Percentiles rank a stretch among this genome's conserved stretches.
Conservation (phyloP, 768 basidiomycete genomes). For the Leccinum subtestaceum region DNA sequence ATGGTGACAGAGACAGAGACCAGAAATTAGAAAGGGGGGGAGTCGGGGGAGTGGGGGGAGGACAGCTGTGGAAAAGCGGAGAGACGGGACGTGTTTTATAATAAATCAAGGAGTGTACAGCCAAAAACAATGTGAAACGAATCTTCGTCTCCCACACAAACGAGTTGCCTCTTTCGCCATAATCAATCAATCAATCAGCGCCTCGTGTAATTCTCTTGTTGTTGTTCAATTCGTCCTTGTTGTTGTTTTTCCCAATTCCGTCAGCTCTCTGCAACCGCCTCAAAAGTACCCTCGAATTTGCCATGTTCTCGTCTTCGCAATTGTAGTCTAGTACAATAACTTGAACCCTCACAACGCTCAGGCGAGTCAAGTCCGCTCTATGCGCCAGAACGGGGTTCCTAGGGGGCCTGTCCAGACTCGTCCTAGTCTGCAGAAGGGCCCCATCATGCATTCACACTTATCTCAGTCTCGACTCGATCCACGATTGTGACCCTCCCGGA, state of each 20-base stretch:
- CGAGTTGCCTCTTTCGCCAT: slow-evolving; percentile 18
- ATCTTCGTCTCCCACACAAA: slow-evolving; percentile 13
- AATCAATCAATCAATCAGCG: slow-evolving; percentile 8
- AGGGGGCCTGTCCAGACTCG: not conserved
- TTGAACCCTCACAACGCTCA: slow-evolving; percentile 3
- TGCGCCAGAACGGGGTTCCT: not conserved
- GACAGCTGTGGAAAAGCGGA: slow-evolving; percentile 3
- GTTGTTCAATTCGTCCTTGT: not conserved
- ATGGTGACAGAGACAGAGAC: slow-evolving; percentile 18
- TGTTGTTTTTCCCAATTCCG: slow-evolving; percentile 10
- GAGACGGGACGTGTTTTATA: slow-evolving; percentile 5
- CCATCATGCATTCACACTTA: not conserved
- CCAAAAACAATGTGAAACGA: slow-evolving; percentile 21
- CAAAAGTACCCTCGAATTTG: not conserved
- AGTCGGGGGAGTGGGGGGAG: not conserved
- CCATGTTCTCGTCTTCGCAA: not conserved
- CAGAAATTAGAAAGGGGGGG: slow-evolving; percentile 1
- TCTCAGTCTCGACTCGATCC: not conserved
- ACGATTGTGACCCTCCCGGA: not conserved
- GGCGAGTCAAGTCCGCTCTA: slow-evolving; percentile 2
- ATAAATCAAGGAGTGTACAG: slow-evolving; percentile 18
- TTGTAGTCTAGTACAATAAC: slow-evolving; percentile 22
- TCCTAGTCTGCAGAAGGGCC: not conserved
- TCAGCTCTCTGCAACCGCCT: not conserved
- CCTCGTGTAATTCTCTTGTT: slow-evolving; percentile 6